Base-by-base conservation (phyloP, 2,329 filamentous ascomycete genomes). In the Rhynchosporium graminicola region DNA sequence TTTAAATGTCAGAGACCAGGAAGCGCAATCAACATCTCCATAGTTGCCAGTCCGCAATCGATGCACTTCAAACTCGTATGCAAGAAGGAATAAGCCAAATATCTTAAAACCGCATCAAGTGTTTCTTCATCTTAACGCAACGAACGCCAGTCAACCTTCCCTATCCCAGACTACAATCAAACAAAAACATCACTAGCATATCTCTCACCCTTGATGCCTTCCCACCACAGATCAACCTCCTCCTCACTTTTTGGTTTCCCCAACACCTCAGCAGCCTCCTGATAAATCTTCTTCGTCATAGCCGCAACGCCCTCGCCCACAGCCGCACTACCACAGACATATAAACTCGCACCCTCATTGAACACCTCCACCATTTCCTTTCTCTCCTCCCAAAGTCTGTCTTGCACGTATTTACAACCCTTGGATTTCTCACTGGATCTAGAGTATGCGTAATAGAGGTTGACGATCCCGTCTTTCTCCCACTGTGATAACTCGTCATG, bases 161-260 rank as follows among this genome's bases (percentile, higher is more conserved):
- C 5, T n/a, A 13, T 6, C 40, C 13, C 13, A 43, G 20, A 43
- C 13, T 3, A 43, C 15, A 43, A n/a, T 62, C 52, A 70, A 47
- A 64, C 64, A 63, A 80, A 80, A 26, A 80, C 77, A 74, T 81
- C 79, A 28, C 74, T 77, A 38, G 77, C 77, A 74, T 76, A 80
- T 62, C 80, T 71, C 68, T 80, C 78, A 54, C 78, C 78, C 64
- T 77, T 77, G 64, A 80, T 68, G 1, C 71, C 71, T 63, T 77
- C 74, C 63, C 79, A 80, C 79, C 80, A 82, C 56, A 73, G 67
- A 64, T 77, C 76, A n/a, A 75, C 74, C 66, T 76, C 74, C 46
- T 76, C 74, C 60, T 78, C 74, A n/a, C 71, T 76, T 55, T 72
- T 74, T 4, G 73, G 65, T 52, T 68, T 70, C 43, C 76, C 77